A percentile compares a stretch with the other conserved stretches of the same genome.
Conservation (phyloP, 1,139 yeast genomes). For the Taphrina populina region DNA sequence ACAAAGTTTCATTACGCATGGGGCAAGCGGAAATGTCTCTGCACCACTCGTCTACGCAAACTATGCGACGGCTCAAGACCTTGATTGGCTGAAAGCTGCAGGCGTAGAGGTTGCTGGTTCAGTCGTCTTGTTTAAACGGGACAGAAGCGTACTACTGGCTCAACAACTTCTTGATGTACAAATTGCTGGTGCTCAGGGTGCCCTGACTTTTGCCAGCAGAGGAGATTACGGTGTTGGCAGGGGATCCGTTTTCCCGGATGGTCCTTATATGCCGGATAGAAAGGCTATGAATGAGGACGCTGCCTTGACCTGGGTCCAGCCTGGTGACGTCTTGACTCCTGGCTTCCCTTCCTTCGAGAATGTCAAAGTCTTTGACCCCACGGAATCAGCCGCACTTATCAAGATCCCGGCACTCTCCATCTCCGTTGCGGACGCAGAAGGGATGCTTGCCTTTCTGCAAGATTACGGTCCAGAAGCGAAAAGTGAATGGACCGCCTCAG, state of each 20-base stretch:
- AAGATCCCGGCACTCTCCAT: conserved; percentile 74
- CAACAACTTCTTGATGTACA: conserved; percentile 58
- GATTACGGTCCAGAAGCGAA: conserved; percentile 52
- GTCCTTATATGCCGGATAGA: conserved; percentile 47
- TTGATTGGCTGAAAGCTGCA: conserved; percentile 49
- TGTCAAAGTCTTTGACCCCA: conserved; percentile 47
- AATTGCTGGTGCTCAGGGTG: conserved; percentile 54
- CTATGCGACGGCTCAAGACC: conserved; percentile 64
- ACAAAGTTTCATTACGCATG: conserved; percentile 15
- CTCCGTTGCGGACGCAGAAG: conserved; percentile 66
- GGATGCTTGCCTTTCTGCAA: conserved; percentile 52
- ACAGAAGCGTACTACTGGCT: conserved; percentile 57
- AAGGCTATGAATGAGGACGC: conserved; percentile 64
- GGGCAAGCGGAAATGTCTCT: conserved; percentile 55
- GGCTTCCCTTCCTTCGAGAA: conserved; percentile 62
- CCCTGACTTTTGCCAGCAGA: conserved; percentile 55
- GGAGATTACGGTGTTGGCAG: conserved; percentile 35
- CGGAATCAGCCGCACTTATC: conserved; percentile 59
- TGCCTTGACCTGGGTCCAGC: conserved; percentile 61
- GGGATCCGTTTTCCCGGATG: conserved; percentile 39
- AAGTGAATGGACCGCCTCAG: conserved; percentile 33
- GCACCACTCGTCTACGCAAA: conserved; percentile 61
- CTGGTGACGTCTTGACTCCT: conserved; percentile 80
- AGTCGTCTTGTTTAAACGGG: conserved; percentile 58
- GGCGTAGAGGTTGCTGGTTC: conserved; percentile 48